phyloP scores from a whole-genome alignment of 129 eudicot genomes.

The Dittrichia graveolens region DNA sequence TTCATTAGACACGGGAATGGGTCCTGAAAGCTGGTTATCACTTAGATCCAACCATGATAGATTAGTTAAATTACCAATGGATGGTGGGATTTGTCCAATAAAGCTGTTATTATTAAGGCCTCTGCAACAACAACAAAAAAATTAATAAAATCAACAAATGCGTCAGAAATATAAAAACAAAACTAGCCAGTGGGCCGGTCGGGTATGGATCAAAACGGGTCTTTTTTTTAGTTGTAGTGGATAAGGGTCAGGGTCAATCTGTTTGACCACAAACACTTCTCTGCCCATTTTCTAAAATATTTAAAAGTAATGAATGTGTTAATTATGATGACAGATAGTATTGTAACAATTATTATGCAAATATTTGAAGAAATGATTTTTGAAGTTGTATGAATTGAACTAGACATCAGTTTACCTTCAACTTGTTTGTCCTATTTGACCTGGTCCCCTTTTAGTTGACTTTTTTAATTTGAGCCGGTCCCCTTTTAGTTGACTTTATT shows the following conservation, averaged over 20 bases:
- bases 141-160: background rate
- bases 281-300: background rate
- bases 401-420: background rate
- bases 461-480: background rate
- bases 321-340: background rate
- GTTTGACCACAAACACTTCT: background rate
- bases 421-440: background rate
- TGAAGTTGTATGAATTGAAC: background rate
- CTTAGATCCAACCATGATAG: slow-evolving; percentile 88
- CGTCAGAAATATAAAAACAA: background rate
- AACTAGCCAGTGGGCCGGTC: background rate
- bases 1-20: slow-evolving; percentile 68
- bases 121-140: slow-evolving; percentile 40
- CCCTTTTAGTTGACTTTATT: background rate
- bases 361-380: background rate
- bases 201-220: background rate
- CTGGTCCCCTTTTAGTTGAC: background rate
- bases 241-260: background rate
- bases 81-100: slow-evolving; percentile 67
- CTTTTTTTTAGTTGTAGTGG: background rate
- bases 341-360: background rate
- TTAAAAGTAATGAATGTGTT: no score
- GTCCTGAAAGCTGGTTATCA: slow-evolving; percentile 66
- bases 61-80: slow-evolving; percentile 60
- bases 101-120: slow-evolving; percentile 71